Percentiles rank a stretch among this genome's conserved stretches.
Evolutionary conservation across 2,329 filamentous ascomycete genomes (phyloP).

Genomic region (Neonectria magnoliae): DNA sequence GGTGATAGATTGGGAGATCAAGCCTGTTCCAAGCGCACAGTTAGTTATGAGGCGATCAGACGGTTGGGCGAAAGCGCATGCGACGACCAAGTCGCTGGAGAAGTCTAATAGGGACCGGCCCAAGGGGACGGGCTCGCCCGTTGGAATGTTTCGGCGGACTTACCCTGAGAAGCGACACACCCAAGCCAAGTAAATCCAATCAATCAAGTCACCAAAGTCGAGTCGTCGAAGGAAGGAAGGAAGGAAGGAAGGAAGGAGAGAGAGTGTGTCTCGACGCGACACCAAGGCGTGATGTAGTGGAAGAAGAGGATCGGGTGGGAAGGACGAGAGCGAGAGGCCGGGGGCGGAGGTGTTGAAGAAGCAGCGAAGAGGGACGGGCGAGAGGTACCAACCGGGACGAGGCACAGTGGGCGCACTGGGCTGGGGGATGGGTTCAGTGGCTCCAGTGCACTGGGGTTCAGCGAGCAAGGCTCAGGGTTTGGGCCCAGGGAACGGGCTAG

Average conservation of each 20-base stretch:
- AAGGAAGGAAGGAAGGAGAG: constrained; percentile 23
- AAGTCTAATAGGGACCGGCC: constrained; percentile 16
- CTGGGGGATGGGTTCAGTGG: neutral
- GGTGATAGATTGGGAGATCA: constrained; percentile 23
- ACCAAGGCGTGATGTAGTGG: constrained; percentile 29
- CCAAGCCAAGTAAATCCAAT: constrained; percentile 24
- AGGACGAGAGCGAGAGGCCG: constrained; percentile 27
- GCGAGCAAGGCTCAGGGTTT: constrained; percentile 8
- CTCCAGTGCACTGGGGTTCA: neutral
- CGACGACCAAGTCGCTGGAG: constrained; percentile 17
- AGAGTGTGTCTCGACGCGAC: constrained; percentile 34
- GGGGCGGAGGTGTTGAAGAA: constrained; percentile 43
- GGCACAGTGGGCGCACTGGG: constrained; percentile 19
- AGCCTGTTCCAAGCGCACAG: constrained; percentile 21
- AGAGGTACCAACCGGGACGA: constrained; percentile 18
- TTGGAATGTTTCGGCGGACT: constrained; percentile 27
- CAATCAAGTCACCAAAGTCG: constrained; percentile 24
- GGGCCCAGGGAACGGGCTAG: constrained; percentile 11
- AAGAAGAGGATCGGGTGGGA: constrained; percentile 28
- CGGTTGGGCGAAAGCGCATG: constrained; percentile 20
- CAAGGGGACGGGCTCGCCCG: constrained; percentile 13
- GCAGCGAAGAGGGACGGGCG: constrained; percentile 9
- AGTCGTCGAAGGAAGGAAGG: constrained; percentile 18
- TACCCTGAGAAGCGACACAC: constrained; percentile 34
- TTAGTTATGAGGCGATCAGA: constrained; percentile 22